These are phyloP conservation scores for Hymenoscyphus fraxineus DNA, from an alignment of 2,329 filamentous ascomycete genomes.

Conservation along the genomic window DNA sequence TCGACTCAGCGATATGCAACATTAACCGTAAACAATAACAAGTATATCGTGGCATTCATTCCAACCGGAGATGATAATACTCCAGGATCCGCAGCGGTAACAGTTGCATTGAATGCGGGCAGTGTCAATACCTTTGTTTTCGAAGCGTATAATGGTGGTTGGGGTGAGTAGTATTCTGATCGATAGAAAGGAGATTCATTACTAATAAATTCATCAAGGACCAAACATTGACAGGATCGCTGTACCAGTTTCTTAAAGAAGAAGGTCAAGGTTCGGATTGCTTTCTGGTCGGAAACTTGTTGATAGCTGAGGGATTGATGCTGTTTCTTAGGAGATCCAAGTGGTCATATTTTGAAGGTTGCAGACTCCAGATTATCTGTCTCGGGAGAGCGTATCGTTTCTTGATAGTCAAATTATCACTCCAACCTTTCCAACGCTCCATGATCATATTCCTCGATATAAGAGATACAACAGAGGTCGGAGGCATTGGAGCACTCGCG, in stretches of 20 bases:
- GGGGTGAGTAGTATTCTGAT: conserved; percentile 33
- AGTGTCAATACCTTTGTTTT: conserved; percentile 47
- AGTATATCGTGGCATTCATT: conserved; percentile 51
- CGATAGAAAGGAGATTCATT: neutral
- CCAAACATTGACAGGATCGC: conserved; percentile 53
- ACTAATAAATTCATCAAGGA: conserved; percentile 31
- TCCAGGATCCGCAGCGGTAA: conserved; percentile 45
- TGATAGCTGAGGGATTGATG: conserved; percentile 15
- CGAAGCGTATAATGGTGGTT: conserved; percentile 38
- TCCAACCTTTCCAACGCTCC: conserved; percentile 26
- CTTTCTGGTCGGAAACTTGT: neutral
- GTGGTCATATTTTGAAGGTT: conserved; percentile 18
- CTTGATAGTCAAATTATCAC: conserved; percentile 19
- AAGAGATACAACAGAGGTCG: conserved; percentile 27
- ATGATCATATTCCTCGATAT: conserved; percentile 31
- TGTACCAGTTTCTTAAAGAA: conserved; percentile 39
- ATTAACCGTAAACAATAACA: conserved; percentile 53
- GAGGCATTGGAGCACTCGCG: conserved; percentile 29
- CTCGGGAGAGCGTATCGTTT: conserved; percentile 21
- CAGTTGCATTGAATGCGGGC: conserved; percentile 46
- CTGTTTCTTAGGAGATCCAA: conserved; percentile 27
- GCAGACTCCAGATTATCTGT: conserved; percentile 23
- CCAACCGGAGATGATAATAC: conserved; percentile 44
- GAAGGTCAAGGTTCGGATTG: neutral
- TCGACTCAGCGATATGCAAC: conserved; percentile 47